Evolutionary conservation across 2,329 filamentous ascomycete genomes (phyloP).

Genomic region (Fusarium cyanostomum): DNA sequence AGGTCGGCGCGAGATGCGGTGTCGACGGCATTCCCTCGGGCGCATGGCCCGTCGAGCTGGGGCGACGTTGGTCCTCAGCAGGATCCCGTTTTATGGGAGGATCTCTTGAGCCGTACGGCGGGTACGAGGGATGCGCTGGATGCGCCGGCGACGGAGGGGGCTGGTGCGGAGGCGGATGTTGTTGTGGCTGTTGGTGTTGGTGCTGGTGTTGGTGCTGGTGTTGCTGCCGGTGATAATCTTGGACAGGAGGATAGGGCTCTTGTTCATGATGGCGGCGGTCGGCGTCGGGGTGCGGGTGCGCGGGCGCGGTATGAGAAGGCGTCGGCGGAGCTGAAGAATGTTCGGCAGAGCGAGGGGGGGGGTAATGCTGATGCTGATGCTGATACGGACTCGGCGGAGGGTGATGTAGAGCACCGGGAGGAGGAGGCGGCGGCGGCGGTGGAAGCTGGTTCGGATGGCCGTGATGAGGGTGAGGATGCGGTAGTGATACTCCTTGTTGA

Average conservation of each 20-base stretch:
- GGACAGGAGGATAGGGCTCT: constrained; percentile 63
- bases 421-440: constrained; percentile 43
- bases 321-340: constrained; percentile 46
- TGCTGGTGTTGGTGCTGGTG: constrained; percentile 36
- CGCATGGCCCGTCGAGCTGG: constrained; percentile 62
- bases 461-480: constrained; percentile 47
- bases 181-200: constrained; percentile 21
- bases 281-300: constrained; percentile 51
- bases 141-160: constrained; percentile 54
- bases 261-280: constrained; percentile 67
- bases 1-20: constrained; percentile 45
- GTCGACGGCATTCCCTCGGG: constrained; percentile 48
- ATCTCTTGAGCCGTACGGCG: constrained; percentile 59
- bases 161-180: constrained; percentile 36
- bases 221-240: constrained; percentile 58
- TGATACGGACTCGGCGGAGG: constrained; percentile 53
- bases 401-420: constrained; percentile 44
- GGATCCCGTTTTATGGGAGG: constrained; percentile 66
- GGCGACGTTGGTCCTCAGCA: constrained; percentile 60
- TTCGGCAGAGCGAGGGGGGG: constrained; percentile 45
- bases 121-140: constrained; percentile 53
- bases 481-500: constrained; percentile 59
- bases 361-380: constrained; percentile 52
- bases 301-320: constrained; percentile 44
- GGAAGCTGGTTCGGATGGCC: constrained; percentile 43